Base-by-base conservation (phyloP, 495 filamentous ascomycete species). In the Penicillium cataractarum region DNA sequence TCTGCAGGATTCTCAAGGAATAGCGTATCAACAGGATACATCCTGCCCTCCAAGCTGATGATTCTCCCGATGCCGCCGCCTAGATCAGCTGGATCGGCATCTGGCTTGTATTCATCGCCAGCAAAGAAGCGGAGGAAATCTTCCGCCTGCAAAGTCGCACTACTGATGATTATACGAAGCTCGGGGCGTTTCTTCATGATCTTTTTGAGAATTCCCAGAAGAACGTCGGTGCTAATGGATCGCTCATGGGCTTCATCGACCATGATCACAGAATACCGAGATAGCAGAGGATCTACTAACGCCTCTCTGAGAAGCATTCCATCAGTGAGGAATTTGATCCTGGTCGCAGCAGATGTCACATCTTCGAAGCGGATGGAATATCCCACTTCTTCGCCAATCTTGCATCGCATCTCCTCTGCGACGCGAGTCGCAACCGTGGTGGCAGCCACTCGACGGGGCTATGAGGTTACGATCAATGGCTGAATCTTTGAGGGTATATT, bases 321-420 rank as follows among this genome's bases (percentile, higher is more conserved):
- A 81, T 99, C 95, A 2, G 96, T 98, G 62, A 98, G 75, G 72
- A 97, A 99, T 72, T 99, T 99, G 74, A 99, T 96, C 52, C 86
- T 84, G 2, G 95, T 99, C 52, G 83, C 80, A 12, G 89, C 84
- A 46, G 92, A 97, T n/a, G 93, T 97, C 65, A 90, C 80, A 80
- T 98, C 95, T 71, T 98, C 96, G 72, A 99, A 99, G 56, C 95
- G 86, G 62, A 98, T 97, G 22, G 92, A 93, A 72, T 97, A 98
- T 50, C 96, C 96, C 57, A 98, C 93, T 75, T 97, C 91, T 77
- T 97, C 92, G 19, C 95, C 96, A 22, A 99, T 65, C 65, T 93
- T 89, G 72, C 91, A 92, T 12, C 92, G 89, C 84, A 93, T 89
- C 76, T 99, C 95, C 64, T 97, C 90, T 4, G 95, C 96, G 19